Percentiles rank a stretch among this genome's conserved stretches.
phyloP scores from a whole-genome alignment of 768 basidiomycete species.

The Lenzites betulinus region DNA sequence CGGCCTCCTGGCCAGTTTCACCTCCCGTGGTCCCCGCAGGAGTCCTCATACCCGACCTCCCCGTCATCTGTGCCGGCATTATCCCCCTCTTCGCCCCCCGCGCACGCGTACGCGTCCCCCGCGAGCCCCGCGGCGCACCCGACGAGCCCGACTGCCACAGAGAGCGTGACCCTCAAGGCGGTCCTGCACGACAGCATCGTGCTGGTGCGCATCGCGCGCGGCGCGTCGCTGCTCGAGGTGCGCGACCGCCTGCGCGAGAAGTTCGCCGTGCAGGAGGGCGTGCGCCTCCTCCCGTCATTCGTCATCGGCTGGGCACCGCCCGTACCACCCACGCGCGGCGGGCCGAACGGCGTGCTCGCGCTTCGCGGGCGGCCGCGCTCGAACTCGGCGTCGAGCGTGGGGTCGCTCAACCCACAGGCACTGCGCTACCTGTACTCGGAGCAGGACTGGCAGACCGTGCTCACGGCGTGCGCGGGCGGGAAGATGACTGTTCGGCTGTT shows the following conservation, averaged over 20 bases:
- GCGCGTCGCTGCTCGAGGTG: conserved; percentile 51
- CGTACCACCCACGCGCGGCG: conserved; percentile 15
- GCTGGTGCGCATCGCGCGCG: conserved; percentile 55
- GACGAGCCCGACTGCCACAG: conserved; percentile 27
- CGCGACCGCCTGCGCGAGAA: conserved; percentile 64
- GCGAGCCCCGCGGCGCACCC: conserved; percentile 30
- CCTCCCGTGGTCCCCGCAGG: conserved; percentile 27
- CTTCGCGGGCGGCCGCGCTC: conserved; percentile 33
- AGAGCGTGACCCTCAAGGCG: conserved; percentile 61
- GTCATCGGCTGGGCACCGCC: conserved; percentile 55
- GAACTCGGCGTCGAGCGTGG: conserved; percentile 36
- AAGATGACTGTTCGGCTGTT: conserved; percentile 64
- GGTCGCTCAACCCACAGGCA: conserved; percentile 15
- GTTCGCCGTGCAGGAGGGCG: conserved; percentile 61
- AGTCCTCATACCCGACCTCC: conserved; percentile 14
- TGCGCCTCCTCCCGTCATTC: conserved; percentile 56
- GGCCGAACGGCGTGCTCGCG: conserved; percentile 3
- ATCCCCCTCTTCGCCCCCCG: conserved; percentile 1
- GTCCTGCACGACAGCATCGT: conserved; percentile 62
- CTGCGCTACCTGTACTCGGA: conserved; percentile 54
- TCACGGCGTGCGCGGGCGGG: conserved; percentile 41
- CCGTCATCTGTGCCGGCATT: background rate
- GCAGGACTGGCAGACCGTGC: conserved; percentile 60
- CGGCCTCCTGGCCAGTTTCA: conserved; percentile 33
- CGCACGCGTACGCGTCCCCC: conserved; percentile 9